These are phyloP conservation scores for Penicillium angulare DNA, from an alignment of 495 filamentous ascomycete species.

Conservation along the genomic window DNA sequence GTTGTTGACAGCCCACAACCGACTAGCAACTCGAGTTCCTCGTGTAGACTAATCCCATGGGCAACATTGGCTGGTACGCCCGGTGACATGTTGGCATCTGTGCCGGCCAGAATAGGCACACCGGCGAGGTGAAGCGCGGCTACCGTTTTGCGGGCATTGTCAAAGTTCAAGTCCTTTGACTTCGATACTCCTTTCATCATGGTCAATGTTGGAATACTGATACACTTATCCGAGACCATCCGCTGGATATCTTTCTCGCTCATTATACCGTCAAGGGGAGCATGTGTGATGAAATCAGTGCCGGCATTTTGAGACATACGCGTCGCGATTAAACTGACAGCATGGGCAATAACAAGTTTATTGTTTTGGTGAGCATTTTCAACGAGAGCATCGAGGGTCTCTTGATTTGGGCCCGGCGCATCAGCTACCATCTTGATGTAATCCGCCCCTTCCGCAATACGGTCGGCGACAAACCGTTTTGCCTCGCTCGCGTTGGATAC, in stretches of 20 bases:
- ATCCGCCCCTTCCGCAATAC: slow-evolving; percentile 2
- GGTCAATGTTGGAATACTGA: slow-evolving; percentile 1
- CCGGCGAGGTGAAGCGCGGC: not conserved
- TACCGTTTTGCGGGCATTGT: not conserved
- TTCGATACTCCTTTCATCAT: not conserved
- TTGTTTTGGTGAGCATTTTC: not conserved
- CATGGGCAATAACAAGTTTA: slow-evolving; percentile 8
- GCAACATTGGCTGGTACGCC: not conserved
- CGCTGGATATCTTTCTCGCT: not conserved
- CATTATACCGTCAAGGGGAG: slow-evolving; percentile 1
- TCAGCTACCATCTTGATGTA: slow-evolving; percentile 9
- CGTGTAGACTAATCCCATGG: slow-evolving; percentile 1
- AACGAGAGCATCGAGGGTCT: slow-evolving; percentile 4
- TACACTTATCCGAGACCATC: not conserved
- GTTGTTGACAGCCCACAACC: slow-evolving; percentile 1
- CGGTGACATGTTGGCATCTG: slow-evolving; percentile 1
- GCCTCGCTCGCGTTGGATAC: not conserved
- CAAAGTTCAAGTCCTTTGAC: not conserved
- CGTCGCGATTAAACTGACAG: not conserved
- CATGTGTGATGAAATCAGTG: slow-evolving; percentile 2
- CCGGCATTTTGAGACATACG: not conserved
- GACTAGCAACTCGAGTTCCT: slow-evolving; percentile 5
- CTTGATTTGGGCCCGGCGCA: slow-evolving; percentile 1
- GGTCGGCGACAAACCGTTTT: not conserved
- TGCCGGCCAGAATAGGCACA: slow-evolving; percentile 3